Base-by-base conservation (phyloP, 1,284 basidiomycete species). In the Neolentinus lepideus region DNA sequence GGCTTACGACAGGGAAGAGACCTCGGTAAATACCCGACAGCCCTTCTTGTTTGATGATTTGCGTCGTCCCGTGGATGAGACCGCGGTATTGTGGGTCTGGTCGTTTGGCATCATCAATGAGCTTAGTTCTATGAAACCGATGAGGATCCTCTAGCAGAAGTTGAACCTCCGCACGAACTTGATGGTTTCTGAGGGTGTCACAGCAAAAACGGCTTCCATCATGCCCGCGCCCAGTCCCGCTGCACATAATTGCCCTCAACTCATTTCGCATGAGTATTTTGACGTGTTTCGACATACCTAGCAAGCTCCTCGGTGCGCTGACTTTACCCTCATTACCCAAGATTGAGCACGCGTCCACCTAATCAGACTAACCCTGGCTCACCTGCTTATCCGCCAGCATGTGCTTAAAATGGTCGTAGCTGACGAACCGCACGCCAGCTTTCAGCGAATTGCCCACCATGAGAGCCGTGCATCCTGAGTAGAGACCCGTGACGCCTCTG, bases 111-210 rank as follows among this genome's bases (percentile, higher is more conserved):
- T 98, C 96, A 67, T 96, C 94, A 60, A 99, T 96, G 60, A 98
- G 83, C 69, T 98, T 98, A n/a, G 96, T 99, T 69, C 94, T 97
- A 60, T 19, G 45, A 47, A 4, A 25, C n/a, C 26, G 8, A 57
- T 31, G 47, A 54, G 26, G 8, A 16, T 27, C 36, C 46, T 33
- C 22, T n/a, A 24, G 33, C 16, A 16, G 33, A 3, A 27, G 14
- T 8, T 24, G 14, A 11, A 50, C 8, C 9, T 6, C 8, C 4
- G 47, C 27, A 70, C 88, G 46, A 55, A 94, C 94, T 99, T 99
- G 77, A 99, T 98, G 0, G 96, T 98, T 71, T 99, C 96, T 8
- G 92, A 94, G 0, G 96, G 97, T 0, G 96, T 98, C 4, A 98
- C 96, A 1, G 95, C 96, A 57, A 98, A 85, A 25, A 98, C 69